Evolutionary conservation across 768 basidiomycete species (phyloP), one percentile per base, ranked within the genome.

Genomic region (Sarcodon aspratus): DNA sequence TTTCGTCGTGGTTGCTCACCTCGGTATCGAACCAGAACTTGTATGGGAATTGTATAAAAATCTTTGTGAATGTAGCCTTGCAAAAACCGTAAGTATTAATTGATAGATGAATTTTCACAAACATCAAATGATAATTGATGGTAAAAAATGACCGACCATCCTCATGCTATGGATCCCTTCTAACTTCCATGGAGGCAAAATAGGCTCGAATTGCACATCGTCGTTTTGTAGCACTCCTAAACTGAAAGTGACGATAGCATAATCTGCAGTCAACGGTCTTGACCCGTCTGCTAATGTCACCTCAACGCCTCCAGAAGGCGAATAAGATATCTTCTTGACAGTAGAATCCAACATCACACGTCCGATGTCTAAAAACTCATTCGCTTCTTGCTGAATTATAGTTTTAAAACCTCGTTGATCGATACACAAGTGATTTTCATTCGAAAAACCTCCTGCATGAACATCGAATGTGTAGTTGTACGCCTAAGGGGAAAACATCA

Each of bases 161-260:
- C 67, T 67, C 61, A 82, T 75, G 49, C 72, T 73, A 33, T 76
- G 72, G 35, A 83, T 75, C 4, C 80, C 81, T 49, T 83, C 81
- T n/a, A 66, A 49, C 57, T 83, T 84, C 68, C 72, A 84, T 9
- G 55, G 65, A 57, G 81, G 82, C 15, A 83, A 58, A 8, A 62
- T 18, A 2, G 82, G 82, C 37, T 70, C 57, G 53, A 82, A 85
- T 2, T 48, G 51, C 8, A 83, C 74, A 50, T 82, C 79, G 37
- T 72, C 66, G 46, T 80, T 66, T 62, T 85, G 83, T 48, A 85
- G 64, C 12, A 85, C 83, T 0, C 82, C 82, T 3, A 80, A 56
- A 52, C 80, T 82, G 62, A 84, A 84, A 0, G 82, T 84, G 52
- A 74, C 74, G 21, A 85, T 55, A 2, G 73, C 79, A 56, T 80